Base-by-base conservation (phyloP, 306 rosid species). In the Vicia sativa region DNA sequence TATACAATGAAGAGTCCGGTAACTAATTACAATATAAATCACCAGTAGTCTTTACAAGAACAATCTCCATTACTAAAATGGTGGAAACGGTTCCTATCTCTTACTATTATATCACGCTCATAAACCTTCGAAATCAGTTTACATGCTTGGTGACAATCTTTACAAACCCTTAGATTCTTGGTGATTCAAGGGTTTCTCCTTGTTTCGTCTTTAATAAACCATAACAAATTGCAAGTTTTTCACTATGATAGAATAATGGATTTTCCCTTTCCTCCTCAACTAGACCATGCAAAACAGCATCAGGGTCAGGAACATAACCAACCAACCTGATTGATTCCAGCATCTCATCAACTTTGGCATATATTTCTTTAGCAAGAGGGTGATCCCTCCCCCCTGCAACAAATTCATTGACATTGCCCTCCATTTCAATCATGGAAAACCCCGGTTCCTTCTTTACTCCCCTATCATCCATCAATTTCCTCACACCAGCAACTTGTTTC, bases 21-120 rank as follows among this genome's bases (percentile, higher is more conserved):
- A 34, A 34, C 38, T 34, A 8, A 34, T 34, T 34, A 9, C 38
- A 34, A 34, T 34, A 19, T 49, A 6, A 16, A 4, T 49, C 21
- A 49, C 56, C 56, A 49, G 6, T 49, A 49, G 56, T 49, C 56
- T 49, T 49, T 49, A 49, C 56, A 49, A 18, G 56, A 49, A 49
- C 56, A 49, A 18, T 49, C 28, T 49, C 13, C 56, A 18, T 49
- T 18, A 15, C 28, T 49, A 49, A 49, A 49, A 49, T 49, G 56
- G 28, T 49, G 56, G 56, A 49, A 49, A 49, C 28, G 56, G 13
- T 9, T 18, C 6, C 28, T 9, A 11, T 49, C 56, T 49, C 56
- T 49, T 18, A 49, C 5, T 18, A 49, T 9, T 49, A 49, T 49
- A 18, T 49, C 28, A 9, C 5, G 2, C 6, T 49, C 56, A 18